Base-by-base conservation (phyloP, 1,139 yeast species). In the Candida sp. region DNA sequence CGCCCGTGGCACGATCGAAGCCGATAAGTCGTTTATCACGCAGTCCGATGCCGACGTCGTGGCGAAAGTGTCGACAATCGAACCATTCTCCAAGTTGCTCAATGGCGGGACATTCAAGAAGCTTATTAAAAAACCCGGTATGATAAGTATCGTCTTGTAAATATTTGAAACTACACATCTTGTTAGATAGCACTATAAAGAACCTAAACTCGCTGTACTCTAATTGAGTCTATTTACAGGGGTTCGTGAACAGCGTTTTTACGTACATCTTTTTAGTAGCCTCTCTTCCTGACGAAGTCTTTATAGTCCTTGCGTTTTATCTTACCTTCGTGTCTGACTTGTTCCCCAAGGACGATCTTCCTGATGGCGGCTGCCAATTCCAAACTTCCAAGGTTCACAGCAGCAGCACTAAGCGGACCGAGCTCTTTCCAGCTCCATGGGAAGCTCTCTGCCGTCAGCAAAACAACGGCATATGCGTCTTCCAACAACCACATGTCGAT, bases 401-500 rank as follows among this genome's bases (percentile, higher is more conserved):
- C 81, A 2, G 79, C 77, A 2, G 61, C 58, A 58, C 82, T 73
- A 17, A 88, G 67, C 6, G 70, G 66, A 48, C 77, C 79, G 44
- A 87, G 69, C 59, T 82, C 80, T 45, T 73, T 72, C 76, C 85
- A 85, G 1, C 80, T 78, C 98, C 98, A 92, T 37, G 78, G 73
- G 66, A 90, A 89, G 58, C 84, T 85, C 44, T 80, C 82, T 55
- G 82, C 81, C 0, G 96, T 85, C 46, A 94, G 83, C 48, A 82
- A 17, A 28, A 90, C 78, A 32, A 91, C 73, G 27, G 85, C 85
- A 52, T 87, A 69, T 0, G 96, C 97, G 63, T 91, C 96, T 11
- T 83, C 80, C 9, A 84, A 70, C 46, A 82, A 69, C 7, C 83
- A 80, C 64, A 84, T 70, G 11, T 72, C 70, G 0, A 84, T 75